A percentile compares a stretch with the other conserved stretches of the same genome.
phyloP scores from a whole-genome alignment of 352 stramenopile genomes.

The Pythium periplocum region DNA sequence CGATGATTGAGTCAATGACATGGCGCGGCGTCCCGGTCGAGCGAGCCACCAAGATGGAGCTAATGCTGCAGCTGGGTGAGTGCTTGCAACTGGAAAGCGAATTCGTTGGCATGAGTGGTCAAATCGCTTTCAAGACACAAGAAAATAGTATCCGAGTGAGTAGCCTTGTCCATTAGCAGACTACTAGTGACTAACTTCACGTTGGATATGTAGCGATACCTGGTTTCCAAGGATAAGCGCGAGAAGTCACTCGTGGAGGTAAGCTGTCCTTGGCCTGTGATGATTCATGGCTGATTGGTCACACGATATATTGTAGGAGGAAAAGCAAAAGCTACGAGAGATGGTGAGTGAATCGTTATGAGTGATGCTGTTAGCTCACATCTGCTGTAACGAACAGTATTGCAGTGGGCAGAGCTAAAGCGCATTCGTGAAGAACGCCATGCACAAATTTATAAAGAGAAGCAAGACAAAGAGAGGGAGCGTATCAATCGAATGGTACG shows the following conservation, averaged over 20 bases:
- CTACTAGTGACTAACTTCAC: too few relatives aligned
- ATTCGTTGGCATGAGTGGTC: constrained; percentile 32
- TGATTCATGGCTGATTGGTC: not conserved
- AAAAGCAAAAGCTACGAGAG: constrained; percentile 12
- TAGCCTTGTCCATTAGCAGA: too few relatives aligned
- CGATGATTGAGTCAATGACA: constrained; percentile 53
- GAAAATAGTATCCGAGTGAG: constrained; percentile 45
- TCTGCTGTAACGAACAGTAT: too few relatives aligned
- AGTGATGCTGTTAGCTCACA: too few relatives aligned
- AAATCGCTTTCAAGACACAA: constrained; percentile 33
- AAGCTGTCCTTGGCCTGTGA: too few relatives aligned
- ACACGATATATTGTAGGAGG: constrained; percentile 2
- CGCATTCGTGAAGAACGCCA: constrained; percentile 26
- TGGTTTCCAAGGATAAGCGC: too few relatives aligned
- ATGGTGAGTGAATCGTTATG: too few relatives aligned
- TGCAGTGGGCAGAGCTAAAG: constrained; percentile 46
- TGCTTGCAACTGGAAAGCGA: constrained; percentile 84
- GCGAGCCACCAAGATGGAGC: constrained; percentile 82
- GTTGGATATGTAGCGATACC: too few relatives aligned
- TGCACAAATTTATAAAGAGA: constrained; percentile 22
- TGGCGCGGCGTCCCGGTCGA: constrained; percentile 74
- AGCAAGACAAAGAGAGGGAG: constrained; percentile 26
- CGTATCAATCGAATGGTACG: constrained; percentile 29
- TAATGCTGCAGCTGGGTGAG: constrained; percentile 73
- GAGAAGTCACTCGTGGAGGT: too few relatives aligned